Percentiles rank a stretch among this genome's conserved stretches.
Conservation (phyloP, 805 yeast species). For the Saccharomyces jurei region DNA sequence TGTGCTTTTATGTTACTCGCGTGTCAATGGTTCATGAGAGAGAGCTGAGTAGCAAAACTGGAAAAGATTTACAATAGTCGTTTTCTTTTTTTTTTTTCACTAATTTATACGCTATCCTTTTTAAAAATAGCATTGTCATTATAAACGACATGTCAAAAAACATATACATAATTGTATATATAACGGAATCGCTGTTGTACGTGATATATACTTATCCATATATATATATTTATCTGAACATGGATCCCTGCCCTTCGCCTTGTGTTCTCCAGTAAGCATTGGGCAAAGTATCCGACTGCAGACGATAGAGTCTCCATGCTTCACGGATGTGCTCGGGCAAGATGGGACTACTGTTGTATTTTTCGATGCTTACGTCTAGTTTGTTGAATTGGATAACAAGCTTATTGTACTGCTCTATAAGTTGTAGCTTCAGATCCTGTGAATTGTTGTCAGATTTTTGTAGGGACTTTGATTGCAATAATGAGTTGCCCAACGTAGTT, state of each 20-base stretch:
- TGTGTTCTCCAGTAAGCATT: constrained; percentile 61
- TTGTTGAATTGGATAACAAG: constrained; percentile 24
- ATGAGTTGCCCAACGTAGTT: constrained; percentile 15
- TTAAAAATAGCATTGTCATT: background rate
- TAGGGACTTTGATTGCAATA: constrained; percentile 11
- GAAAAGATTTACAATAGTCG: background rate
- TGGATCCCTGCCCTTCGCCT: constrained; percentile 57
- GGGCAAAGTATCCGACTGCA: constrained; percentile 58
- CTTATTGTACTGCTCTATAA: constrained; percentile 28
- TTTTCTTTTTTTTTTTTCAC: background rate
- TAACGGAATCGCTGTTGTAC: background rate
- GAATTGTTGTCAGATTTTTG: constrained; percentile 15
- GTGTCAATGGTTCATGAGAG: background rate
- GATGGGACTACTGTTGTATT: constrained; percentile 47
- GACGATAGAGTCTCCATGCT: constrained; percentile 72
- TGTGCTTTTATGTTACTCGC: background rate
- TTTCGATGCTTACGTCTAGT: constrained; percentile 28
- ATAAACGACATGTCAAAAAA: background rate
- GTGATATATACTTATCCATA: too few relatives aligned
- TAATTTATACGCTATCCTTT: background rate
- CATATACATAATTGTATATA: background rate
- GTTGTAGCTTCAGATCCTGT: constrained; percentile 19
- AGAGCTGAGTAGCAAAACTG: background rate
- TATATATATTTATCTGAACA: background rate
- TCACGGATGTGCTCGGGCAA: constrained; percentile 80